A percentile compares a stretch with the other conserved stretches of the same genome.
Conservation (phyloP, 1,139 yeast genomes). For the Saccharomyces hybrid region DNA sequence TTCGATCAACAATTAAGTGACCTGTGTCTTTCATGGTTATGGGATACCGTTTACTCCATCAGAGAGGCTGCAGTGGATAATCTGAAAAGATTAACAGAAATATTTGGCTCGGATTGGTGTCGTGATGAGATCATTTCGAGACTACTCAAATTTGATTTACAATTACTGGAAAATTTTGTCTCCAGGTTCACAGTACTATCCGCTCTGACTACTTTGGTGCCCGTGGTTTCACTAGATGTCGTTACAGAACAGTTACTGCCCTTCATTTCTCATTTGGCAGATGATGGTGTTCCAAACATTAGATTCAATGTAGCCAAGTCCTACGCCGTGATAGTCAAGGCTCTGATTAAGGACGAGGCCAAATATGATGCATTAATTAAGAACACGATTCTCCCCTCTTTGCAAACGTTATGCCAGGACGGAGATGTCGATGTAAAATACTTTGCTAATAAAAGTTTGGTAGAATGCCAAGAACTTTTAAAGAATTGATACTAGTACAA, state of each 20-base stretch:
- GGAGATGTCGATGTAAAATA: conserved; percentile 83
- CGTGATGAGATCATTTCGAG: conserved; percentile 73
- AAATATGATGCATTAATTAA: conserved; percentile 39
- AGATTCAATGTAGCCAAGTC: conserved; percentile 92
- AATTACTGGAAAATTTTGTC: conserved; percentile 48
- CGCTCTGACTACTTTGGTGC: conserved; percentile 73
- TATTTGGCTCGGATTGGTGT: conserved; percentile 94
- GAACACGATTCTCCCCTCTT: conserved; percentile 51
- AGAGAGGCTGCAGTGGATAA: conserved; percentile 93
- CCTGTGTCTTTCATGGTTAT: conserved; percentile 90
- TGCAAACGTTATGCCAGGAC: conserved; percentile 62
- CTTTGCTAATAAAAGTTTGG: conserved; percentile 61
- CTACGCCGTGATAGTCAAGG: conserved; percentile 51
- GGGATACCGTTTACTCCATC: conserved; percentile 96
- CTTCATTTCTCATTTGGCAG: conserved; percentile 60
- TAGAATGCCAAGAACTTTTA: conserved; percentile 23
- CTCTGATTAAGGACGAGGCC: conserved; percentile 33
- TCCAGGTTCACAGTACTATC: conserved; percentile 87
- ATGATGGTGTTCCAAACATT: conserved; percentile 87
- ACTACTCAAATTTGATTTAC: conserved; percentile 47
- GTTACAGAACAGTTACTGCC: conserved; percentile 67
- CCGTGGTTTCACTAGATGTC: conserved; percentile 52
- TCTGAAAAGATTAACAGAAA: conserved; percentile 67
- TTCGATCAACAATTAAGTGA: conserved; percentile 88
- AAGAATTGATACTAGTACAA: conserved; percentile 1